Evolutionary conservation across 164 flowering plant species (phyloP), one percentile per base, ranked within the genome.

Genomic region (Chimonanthus salicifolius): DNA sequence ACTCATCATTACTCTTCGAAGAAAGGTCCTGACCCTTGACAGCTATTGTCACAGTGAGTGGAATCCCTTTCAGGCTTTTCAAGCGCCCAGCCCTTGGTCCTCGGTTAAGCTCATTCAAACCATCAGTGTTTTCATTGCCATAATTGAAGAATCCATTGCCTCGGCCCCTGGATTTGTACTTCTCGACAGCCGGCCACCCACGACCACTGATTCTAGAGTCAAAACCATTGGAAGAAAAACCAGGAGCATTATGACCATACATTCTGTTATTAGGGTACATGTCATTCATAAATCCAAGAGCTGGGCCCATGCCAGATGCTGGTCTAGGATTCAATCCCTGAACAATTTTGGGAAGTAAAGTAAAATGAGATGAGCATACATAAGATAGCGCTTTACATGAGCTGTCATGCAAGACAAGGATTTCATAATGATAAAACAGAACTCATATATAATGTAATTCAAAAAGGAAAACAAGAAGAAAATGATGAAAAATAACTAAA

Each of bases 71-170:
- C 49, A 81, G 88, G 72, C 82, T 87, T 81, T 88, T 92, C 47
- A 76, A 51, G 5, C 85, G 81, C 74, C 88, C 89, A 8, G 89
- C 88, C 68, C 98, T 85, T 0, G 98, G 98, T 7, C 98, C 98
- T 71, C 87, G 80, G 84, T 88, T 91, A 68, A 89, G 83, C 81
- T 94, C 98, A 76, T 88, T 90, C 78, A 90, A 72, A n/a, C 94
- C 97, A 82, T 92, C 94, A 66, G 80, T 58, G 66, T 79, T 86
- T 76, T 88, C 94, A 78, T 84, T 87, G 0, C 89, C 85, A 75
- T 85, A 87, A 5, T 82, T 75, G 68, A 70, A 82, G 73, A 70
- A 83, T 68, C 88, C 87, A 81, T 84, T 84, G 46, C 85, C 85
- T 49, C 91, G 79, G 16, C 90, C 91, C 77, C 88, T 85, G 44